Percentiles rank a stretch among this genome's conserved stretches.
Conservation (phyloP, 2,329 filamentous ascomycete species). For the Aspergillus amoenus region DNA sequence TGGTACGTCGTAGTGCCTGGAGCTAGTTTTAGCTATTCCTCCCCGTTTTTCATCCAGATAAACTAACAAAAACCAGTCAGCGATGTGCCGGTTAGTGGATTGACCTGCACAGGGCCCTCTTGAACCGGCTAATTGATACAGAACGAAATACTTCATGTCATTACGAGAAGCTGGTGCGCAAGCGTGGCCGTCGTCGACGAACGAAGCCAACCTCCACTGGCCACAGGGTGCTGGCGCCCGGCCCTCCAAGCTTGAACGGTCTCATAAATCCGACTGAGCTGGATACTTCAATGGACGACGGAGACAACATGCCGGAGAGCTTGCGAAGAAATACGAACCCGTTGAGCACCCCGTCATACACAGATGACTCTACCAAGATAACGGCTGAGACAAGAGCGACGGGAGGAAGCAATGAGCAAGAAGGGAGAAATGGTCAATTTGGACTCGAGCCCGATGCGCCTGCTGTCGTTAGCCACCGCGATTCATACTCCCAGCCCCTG, state of each 20-base stretch:
- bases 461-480: neutral
- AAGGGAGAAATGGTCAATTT: neutral
- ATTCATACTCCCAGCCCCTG: neutral
- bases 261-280: neutral
- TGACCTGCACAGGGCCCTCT: neutral
- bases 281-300: neutral
- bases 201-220: neutral
- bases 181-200: slow-evolving; percentile 8
- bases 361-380: slow-evolving; percentile 6
- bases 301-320: neutral
- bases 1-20: neutral
- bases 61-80: neutral
- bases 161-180: slow-evolving; percentile 10
- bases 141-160: slow-evolving; percentile 6
- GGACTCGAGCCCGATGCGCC: neutral
- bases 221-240: slow-evolving; percentile 4
- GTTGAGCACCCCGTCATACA: slow-evolving; percentile 4
- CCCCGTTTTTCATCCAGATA: neutral
- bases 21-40: too few relatives aligned
- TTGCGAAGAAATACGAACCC: slow-evolving; percentile 3
- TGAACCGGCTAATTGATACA: neutral
- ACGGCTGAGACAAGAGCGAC: neutral
- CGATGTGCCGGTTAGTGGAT: slow-evolving; percentile 9
- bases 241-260: neutral
- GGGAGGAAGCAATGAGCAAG: neutral